Conservation (phyloP, 2,329 filamentous ascomycete species). For the Rhynchosporium agropyri region DNA sequence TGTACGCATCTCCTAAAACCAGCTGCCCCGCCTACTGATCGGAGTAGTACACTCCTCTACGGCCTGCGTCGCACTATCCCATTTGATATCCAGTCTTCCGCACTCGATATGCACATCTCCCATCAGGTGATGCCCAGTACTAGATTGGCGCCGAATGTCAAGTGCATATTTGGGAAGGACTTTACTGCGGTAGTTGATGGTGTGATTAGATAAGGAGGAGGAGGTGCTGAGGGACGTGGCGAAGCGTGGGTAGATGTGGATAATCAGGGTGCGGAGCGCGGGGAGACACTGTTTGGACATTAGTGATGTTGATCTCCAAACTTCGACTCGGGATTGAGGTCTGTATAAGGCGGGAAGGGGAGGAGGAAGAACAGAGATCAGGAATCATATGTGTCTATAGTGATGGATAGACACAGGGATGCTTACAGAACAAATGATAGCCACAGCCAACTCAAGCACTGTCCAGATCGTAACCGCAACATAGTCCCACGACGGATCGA, state of each 20-base stretch:
- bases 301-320: no score
- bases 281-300: slow-evolving; percentile 41
- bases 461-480: slow-evolving; percentile 42
- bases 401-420: no score
- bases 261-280: slow-evolving; percentile 45
- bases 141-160: background rate
- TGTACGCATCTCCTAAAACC: background rate
- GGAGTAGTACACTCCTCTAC: background rate
- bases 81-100: slow-evolving; percentile 12
- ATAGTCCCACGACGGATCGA: slow-evolving; percentile 34
- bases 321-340: no score
- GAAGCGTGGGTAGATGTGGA: slow-evolving; percentile 4
- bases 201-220: background rate
- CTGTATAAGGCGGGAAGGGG: no score
- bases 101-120: slow-evolving; percentile 9
- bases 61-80: background rate
- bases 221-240: background rate
- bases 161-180: background rate
- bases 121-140: background rate
- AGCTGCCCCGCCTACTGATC: background rate
- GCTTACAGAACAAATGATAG: slow-evolving; percentile 45
- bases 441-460: slow-evolving; percentile 41
- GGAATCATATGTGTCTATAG: no score
- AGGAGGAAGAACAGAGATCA: no score
- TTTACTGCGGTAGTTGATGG: background rate